phyloP scores from a whole-genome alignment of 2,329 filamentous ascomycete species.

The Epichloe coenophiala region DNA sequence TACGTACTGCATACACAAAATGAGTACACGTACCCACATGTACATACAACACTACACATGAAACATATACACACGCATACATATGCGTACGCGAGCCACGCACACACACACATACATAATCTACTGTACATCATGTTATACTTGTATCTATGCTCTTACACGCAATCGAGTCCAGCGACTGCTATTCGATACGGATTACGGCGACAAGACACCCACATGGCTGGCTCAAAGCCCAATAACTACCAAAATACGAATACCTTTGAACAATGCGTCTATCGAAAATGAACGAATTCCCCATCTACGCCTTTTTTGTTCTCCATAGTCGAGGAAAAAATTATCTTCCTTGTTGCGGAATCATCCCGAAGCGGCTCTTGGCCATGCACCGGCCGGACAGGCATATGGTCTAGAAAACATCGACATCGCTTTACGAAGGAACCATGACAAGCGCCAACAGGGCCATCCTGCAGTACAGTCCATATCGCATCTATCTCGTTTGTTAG shows the following conservation, averaged over 20 bases:
- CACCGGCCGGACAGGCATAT: neutral
- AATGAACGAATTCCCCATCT: conserved; percentile 1
- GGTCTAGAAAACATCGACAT: neutral
- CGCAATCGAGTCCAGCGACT: conserved; percentile 5
- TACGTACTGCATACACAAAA: neutral
- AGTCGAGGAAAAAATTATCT: neutral
- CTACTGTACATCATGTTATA: neutral
- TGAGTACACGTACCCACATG: neutral
- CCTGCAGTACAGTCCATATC: conserved; percentile 91
- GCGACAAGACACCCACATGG: neutral
- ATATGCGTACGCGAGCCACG: neutral
- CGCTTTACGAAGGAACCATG: conserved; percentile 36
- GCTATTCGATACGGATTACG: neutral
- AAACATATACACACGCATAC: neutral
- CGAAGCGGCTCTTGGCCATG: neutral
- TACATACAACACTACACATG: neutral
- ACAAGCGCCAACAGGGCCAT: conserved; percentile 95
- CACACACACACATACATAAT: neutral
- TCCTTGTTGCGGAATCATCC: neutral
- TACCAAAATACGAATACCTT: conserved; percentile 4
- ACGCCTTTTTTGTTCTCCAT: neutral
- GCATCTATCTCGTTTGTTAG: conserved; percentile 50
- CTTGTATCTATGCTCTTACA: conserved; percentile 1
- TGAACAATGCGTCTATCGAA: conserved; percentile 1
- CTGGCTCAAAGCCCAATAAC: neutral